Conservation (phyloP, 345 rosid species). For the Cochlearia excelsa region DNA sequence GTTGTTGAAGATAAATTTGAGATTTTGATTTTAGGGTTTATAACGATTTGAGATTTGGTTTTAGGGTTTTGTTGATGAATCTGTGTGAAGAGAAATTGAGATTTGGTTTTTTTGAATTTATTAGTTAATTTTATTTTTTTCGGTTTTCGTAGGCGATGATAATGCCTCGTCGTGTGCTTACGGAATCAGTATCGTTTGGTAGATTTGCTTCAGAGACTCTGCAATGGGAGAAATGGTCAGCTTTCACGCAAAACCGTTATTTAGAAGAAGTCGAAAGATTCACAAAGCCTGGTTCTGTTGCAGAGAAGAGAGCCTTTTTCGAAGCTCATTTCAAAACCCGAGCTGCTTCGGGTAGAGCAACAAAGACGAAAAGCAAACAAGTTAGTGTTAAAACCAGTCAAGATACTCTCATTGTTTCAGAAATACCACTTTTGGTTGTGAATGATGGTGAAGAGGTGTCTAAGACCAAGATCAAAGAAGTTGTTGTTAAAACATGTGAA, state of each 20-base stretch:
- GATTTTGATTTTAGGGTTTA: too few species aligned
- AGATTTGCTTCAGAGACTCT: conserved; percentile 77
- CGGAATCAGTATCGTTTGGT: conserved; percentile 84
- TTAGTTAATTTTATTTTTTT: too few species aligned
- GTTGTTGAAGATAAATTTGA: too few species aligned
- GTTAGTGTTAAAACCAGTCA: conserved; percentile 19
- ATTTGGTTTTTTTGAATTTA: too few species aligned
- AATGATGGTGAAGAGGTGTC: conserved; percentile 25
- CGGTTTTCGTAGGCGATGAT: not conserved
- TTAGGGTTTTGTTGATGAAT: too few species aligned
- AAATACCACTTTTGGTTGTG: conserved; percentile 5
- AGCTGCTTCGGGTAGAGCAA: conserved; percentile 55
- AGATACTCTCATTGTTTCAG: conserved; percentile 12
- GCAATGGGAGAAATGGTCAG: conserved; percentile 90
- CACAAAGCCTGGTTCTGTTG: conserved; percentile 87
- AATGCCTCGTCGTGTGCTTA: conserved; percentile 50
- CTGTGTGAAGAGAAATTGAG: too few species aligned
- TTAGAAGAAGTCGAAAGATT: conserved; percentile 82
- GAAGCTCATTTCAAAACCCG: conserved; percentile 81
- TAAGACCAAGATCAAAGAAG: conserved; percentile 38
- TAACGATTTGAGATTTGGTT: too few species aligned
- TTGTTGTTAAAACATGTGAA: conserved; percentile 10
- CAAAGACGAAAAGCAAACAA: conserved; percentile 39
- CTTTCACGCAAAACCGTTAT: conserved; percentile 85
- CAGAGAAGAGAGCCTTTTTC: conserved; percentile 82